phyloP scores from a whole-genome alignment of 139 green algal genomes.

The Picochlorum sp. region DNA sequence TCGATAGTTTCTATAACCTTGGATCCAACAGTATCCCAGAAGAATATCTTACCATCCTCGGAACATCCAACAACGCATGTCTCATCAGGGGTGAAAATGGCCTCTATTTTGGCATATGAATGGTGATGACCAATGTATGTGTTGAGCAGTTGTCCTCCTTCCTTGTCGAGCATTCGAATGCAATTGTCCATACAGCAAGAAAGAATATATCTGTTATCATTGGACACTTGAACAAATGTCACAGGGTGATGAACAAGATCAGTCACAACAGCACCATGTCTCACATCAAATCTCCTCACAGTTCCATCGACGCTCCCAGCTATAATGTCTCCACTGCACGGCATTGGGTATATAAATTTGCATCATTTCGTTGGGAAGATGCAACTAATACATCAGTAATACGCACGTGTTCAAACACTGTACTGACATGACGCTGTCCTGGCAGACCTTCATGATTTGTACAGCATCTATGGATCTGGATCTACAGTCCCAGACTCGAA shows the following conservation, averaged over 20 bases:
- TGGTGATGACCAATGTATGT: slow-evolving; percentile 72
- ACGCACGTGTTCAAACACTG: not conserved
- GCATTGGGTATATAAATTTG: not conserved
- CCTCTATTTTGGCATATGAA: slow-evolving; percentile 61
- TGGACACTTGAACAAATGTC: slow-evolving; percentile 36
- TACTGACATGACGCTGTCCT: slow-evolving; percentile 81
- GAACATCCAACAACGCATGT: slow-evolving; percentile 63
- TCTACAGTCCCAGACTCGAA: slow-evolving; percentile 86
- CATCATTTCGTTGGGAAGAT: not conserved
- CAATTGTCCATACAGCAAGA: slow-evolving; percentile 66
- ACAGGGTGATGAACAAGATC: slow-evolving; percentile 71
- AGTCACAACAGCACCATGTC: slow-evolving; percentile 55
- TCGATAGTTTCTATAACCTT: slow-evolving; percentile 44
- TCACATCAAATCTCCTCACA: slow-evolving; percentile 78
- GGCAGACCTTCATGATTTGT: slow-evolving; percentile 71
- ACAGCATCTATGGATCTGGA: slow-evolving; percentile 66
- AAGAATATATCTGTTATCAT: slow-evolving; percentile 49
- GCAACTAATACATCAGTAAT: not conserved
- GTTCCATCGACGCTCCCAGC: slow-evolving; percentile 79
- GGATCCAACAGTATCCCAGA: slow-evolving; percentile 81
- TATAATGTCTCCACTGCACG: slow-evolving; percentile 49
- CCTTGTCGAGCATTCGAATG: slow-evolving; percentile 54
- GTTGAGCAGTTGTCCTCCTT: slow-evolving; percentile 64
- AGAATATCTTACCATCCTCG: slow-evolving; percentile 64
- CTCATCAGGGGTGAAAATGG: slow-evolving; percentile 61